Evolutionary conservation across 441 rosid genomes (phyloP).

Genomic region (Corymbia citriodora): DNA sequence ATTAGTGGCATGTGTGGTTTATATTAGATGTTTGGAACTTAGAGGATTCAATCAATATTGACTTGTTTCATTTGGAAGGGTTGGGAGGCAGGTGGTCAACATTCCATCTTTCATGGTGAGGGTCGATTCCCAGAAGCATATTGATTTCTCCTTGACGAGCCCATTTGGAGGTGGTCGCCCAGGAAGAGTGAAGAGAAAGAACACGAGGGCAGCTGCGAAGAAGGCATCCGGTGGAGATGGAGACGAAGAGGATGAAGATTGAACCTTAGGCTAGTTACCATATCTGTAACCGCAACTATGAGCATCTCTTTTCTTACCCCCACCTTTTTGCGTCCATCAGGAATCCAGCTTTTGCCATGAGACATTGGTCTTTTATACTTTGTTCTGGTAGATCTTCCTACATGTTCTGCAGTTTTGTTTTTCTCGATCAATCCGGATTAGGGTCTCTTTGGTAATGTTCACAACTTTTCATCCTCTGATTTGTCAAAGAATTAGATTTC

Average conservation of each 20-base stretch:
- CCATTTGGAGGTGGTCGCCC: constrained; percentile 70
- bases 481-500: neutral
- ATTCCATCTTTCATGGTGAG: constrained; percentile 91
- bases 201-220: constrained; percentile 55
- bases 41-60: neutral
- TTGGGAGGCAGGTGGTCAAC: constrained; percentile 87
- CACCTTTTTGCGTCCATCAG: neutral
- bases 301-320: neutral
- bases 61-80: constrained; percentile 29
- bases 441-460: neutral
- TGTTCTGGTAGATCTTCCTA: neutral
- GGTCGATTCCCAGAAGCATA: constrained; percentile 69
- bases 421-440: neutral
- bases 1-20: neutral
- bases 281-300: neutral
- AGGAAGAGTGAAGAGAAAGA: constrained; percentile 74
- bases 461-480: neutral
- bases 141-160: constrained; percentile 63
- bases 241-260: constrained; percentile 59
- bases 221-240: constrained; percentile 57
- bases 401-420: neutral
- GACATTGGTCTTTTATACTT: neutral
- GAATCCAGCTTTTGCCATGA: neutral
- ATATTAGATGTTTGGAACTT: neutral
- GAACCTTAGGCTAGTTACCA: constrained; percentile 1